Evolutionary conservation across 2,329 filamentous ascomycete genomes (phyloP), one percentile per base, ranked within the genome.

Genomic region (Stachybotrys chlorohalonatus): DNA sequence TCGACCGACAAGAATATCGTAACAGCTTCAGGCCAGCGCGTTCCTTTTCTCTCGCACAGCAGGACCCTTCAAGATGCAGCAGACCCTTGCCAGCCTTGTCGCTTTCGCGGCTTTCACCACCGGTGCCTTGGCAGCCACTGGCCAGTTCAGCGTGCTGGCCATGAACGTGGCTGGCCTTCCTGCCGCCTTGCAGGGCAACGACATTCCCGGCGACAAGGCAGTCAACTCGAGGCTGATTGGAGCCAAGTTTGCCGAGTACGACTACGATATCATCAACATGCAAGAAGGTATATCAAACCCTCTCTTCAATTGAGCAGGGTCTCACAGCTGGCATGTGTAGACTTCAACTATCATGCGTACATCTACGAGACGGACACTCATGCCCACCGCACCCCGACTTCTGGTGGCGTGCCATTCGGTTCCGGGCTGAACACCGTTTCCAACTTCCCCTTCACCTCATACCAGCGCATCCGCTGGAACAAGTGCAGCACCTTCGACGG

Each of bases 321-420:
- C 24, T 24, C 24, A 24, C 24, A 24, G 24, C 24, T 24, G 24
- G 24, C 2, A 24, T 24, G 24, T 24, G 15, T n/a, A 47, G 82
- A 87, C 65, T 87, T 87, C 73, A 85, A 85, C 69, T 87, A 82
- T 67, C 83, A 88, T 60, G 78, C 81, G 8, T 74, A 76, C 55
- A 76, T 88, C 59, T 87, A 87, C 67, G 72, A 71, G 9, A 80
- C 79, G 13, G 81, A 84, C 64, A 75, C 73, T 48, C 82, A 85
- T 61, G 73, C 80, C 4, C 77, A 79, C 66, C 76, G 84, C 53
- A 87, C 84, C 1, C 66, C 82, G 0, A 87, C 84, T 2, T 84
- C 82, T 6, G 84, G 85, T n/a, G 82, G 81, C 30, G 84, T 82
- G 1, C 77, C 73, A 0, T 75, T 87, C 59, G 85, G 85, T 9